These are phyloP conservation scores for Annulohypoxylon truncatum DNA, from an alignment of 2,329 filamentous ascomycete species.

Conservation along the genomic window DNA sequence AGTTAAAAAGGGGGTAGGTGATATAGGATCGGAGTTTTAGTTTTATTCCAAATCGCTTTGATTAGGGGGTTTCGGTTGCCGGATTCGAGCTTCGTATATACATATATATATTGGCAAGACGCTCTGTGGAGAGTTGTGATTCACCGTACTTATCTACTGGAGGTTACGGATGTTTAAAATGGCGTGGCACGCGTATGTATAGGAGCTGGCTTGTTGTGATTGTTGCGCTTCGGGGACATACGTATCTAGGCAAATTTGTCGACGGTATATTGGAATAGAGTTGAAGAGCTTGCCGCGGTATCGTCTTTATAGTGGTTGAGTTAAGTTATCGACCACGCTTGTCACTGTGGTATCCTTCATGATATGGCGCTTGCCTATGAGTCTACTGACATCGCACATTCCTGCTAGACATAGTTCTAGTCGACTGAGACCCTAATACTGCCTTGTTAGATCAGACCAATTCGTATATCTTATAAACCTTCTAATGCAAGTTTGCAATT, in stretches of 20 bases:
- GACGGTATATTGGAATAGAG: not conserved
- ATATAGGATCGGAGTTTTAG: constrained; percentile 19
- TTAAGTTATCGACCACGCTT: not conserved
- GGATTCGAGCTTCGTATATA: not conserved
- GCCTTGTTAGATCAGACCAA: not conserved
- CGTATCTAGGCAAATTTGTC: not conserved
- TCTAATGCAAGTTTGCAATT: not conserved
- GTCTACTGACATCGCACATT: no score
- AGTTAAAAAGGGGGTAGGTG: not conserved
- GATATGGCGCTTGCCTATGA: no score
- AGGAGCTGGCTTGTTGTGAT: not conserved
- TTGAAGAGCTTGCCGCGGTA: not conserved
- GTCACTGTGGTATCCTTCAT: no score
- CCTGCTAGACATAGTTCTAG: no score
- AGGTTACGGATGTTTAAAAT: not conserved
- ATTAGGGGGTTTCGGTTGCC: not conserved
- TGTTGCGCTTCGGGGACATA: not conserved
- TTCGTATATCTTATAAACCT: not conserved
- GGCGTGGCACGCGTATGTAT: constrained; percentile 6
- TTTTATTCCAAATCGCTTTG: not conserved
- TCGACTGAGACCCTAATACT: not conserved
- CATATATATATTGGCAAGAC: constrained; percentile 25
- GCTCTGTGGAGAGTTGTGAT: not conserved
- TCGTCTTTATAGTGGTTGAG: not conserved
- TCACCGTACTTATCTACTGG: not conserved